Conservation (phyloP, 306 rosid species). For the Biancaea sappan region DNA sequence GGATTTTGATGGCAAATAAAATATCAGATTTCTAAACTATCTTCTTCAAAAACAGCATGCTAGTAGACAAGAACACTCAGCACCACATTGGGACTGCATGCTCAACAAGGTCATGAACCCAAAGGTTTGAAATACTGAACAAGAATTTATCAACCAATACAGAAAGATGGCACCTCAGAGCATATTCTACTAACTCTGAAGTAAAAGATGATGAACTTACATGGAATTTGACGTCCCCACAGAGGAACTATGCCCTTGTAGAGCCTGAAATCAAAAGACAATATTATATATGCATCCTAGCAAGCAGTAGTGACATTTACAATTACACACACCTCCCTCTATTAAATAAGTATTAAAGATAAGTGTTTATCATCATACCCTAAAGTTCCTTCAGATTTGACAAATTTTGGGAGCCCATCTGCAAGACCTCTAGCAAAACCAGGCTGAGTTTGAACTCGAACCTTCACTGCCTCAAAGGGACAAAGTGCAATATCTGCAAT, state of each 20-base stretch:
- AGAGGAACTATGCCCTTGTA: slow-evolving; percentile 97
- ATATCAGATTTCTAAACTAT: background rate
- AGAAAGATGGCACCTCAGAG: background rate
- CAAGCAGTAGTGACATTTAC: background rate
- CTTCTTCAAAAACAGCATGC: background rate
- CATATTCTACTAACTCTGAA: background rate
- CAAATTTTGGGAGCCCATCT: slow-evolving; percentile 89
- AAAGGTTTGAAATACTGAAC: too few species aligned
- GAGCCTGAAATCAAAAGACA: slow-evolving; percentile 59
- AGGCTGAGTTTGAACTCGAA: slow-evolving; percentile 97
- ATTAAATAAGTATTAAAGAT: background rate
- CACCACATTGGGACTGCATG: background rate
- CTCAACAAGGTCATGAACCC: background rate
- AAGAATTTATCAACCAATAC: background rate
- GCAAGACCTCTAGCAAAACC: slow-evolving; percentile 91
- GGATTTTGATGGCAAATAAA: background rate
- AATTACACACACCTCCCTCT: background rate
- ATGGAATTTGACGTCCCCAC: slow-evolving; percentile 99
- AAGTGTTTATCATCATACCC: slow-evolving; percentile 60
- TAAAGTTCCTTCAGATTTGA: slow-evolving; percentile 79
- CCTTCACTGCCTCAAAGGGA: slow-evolving; percentile 98
- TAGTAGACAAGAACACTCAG: slow-evolving; percentile 1
- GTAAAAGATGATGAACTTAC: slow-evolving; percentile 51
- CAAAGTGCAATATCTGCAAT: slow-evolving; percentile 94
- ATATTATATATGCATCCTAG: slow-evolving; percentile 29